Conservation (phyloP, 768 basidiomycete species). For the Sarcodon sp. region DNA sequence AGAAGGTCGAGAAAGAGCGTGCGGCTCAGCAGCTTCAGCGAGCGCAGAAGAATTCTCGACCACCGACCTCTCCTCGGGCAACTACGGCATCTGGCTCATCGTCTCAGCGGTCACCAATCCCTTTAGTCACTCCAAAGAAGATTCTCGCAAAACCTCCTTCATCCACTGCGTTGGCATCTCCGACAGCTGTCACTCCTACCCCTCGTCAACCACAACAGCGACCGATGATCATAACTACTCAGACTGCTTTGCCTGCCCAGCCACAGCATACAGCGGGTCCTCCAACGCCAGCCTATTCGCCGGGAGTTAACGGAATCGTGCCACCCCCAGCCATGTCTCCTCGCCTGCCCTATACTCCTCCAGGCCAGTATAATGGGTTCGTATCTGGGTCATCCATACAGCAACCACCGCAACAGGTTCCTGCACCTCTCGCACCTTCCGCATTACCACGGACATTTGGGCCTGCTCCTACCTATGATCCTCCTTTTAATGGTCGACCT, state of each 20-base stretch:
- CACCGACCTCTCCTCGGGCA: slow-evolving; percentile 38
- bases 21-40: slow-evolving; percentile 19
- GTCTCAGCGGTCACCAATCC: slow-evolving; percentile 32
- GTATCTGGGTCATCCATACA: slow-evolving; percentile 31
- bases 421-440: slow-evolving; percentile 23
- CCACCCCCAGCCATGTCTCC: slow-evolving; percentile 38
- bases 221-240: slow-evolving; percentile 20
- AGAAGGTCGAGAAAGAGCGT: slow-evolving; percentile 15
- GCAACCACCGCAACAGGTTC: slow-evolving; percentile 21
- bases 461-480: not conserved
- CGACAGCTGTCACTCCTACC: slow-evolving; percentile 19
- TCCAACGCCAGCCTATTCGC: slow-evolving; percentile 36
- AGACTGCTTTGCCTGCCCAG: slow-evolving; percentile 36
- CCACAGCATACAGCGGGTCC: slow-evolving; percentile 32
- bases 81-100: slow-evolving; percentile 31
- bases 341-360: slow-evolving; percentile 34
- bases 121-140: slow-evolving; percentile 45
- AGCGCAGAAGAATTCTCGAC: slow-evolving; percentile 27
- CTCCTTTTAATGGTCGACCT: slow-evolving; percentile 9
- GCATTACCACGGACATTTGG: slow-evolving; percentile 3
- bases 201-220: slow-evolving; percentile 22
- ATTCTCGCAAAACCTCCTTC: slow-evolving; percentile 34
- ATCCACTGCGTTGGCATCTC: slow-evolving; percentile 7
- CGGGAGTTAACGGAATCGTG: slow-evolving; percentile 27
- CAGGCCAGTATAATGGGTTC: slow-evolving; percentile 36